These are phyloP conservation scores for Berberis thunbergii DNA, from an alignment of 164 flowering plant genomes.

Conservation along the genomic window DNA sequence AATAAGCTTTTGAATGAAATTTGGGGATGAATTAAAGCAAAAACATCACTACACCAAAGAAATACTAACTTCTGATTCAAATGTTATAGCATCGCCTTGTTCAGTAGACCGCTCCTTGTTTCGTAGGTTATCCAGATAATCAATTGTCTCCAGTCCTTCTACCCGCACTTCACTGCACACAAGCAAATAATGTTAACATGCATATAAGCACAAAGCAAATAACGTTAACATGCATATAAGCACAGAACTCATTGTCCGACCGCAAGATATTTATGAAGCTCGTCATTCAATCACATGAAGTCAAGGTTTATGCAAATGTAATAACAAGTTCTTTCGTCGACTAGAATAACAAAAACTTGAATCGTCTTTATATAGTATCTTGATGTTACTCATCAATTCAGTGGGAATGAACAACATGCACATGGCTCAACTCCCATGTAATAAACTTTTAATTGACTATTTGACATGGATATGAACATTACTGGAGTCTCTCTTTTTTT, in stretches of 20 bases:
- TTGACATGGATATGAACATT: too few relatives aligned
- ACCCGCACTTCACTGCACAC: conserved; percentile 81
- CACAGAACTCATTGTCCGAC: neutral
- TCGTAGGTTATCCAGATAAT: conserved; percentile 77
- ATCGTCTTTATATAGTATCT: too few relatives aligned
- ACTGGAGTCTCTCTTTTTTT: too few relatives aligned
- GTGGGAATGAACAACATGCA: too few relatives aligned
- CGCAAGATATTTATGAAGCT: too few relatives aligned
- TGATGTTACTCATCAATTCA: neutral
- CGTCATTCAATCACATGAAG: too few relatives aligned
- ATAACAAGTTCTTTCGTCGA: too few relatives aligned
- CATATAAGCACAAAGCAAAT: conserved; percentile 7
- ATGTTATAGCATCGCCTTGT: conserved; percentile 92
- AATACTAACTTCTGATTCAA: conserved; percentile 65
- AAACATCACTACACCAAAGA: neutral
- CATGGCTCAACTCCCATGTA: too few relatives aligned
- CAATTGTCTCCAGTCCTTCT: conserved; percentile 90
- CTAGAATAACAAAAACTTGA: too few relatives aligned
- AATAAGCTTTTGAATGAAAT: conserved; percentile 5
- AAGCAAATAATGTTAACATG: conserved; percentile 7
- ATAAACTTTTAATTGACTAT: too few relatives aligned
- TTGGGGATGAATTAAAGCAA: neutral
- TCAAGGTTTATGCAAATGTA: too few relatives aligned
- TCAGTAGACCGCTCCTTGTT: conserved; percentile 75
- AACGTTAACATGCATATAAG: neutral